These are phyloP conservation scores for Fusarium sp. DNA, from an alignment of 2,329 filamentous ascomycete genomes.

Conservation along the genomic window DNA sequence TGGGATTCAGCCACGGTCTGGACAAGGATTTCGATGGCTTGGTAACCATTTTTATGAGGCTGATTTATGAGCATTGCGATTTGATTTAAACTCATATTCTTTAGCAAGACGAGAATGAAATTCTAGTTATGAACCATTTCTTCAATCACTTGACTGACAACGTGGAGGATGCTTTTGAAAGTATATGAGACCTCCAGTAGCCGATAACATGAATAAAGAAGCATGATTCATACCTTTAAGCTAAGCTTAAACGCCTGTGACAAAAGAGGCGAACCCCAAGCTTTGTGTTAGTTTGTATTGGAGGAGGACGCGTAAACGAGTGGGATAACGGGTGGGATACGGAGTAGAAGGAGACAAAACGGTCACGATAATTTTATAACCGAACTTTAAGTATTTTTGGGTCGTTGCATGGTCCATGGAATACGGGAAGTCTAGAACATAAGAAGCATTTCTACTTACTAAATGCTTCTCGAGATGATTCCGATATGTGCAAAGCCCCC, in stretches of 20 bases:
- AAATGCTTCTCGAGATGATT: background rate
- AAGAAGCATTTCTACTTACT: background rate
- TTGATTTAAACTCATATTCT: conserved; percentile 22
- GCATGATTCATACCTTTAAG: background rate
- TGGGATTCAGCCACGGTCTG: conserved; percentile 42
- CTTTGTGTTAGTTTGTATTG: background rate
- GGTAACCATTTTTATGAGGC: conserved; percentile 33
- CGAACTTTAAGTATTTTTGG: conserved; percentile 23
- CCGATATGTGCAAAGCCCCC: background rate
- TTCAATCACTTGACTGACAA: background rate
- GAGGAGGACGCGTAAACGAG: conserved; percentile 21
- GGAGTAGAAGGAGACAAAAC: background rate
- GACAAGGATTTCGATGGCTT: conserved; percentile 38
- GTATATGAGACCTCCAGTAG: background rate
- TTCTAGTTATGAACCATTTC: conserved; percentile 25
- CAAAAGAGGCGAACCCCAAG: background rate
- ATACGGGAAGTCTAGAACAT: conserved; percentile 1
- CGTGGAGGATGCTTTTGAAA: background rate
- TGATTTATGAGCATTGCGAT: conserved; percentile 46
- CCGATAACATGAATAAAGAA: background rate
- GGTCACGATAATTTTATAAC: background rate
- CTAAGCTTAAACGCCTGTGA: background rate
- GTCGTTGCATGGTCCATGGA: background rate
- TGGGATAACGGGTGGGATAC: conserved; percentile 25
- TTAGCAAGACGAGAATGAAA: conserved; percentile 34